Base-by-base conservation (phyloP, 2,329 filamentous ascomycete species). In the Diaporthe ampelina region DNA sequence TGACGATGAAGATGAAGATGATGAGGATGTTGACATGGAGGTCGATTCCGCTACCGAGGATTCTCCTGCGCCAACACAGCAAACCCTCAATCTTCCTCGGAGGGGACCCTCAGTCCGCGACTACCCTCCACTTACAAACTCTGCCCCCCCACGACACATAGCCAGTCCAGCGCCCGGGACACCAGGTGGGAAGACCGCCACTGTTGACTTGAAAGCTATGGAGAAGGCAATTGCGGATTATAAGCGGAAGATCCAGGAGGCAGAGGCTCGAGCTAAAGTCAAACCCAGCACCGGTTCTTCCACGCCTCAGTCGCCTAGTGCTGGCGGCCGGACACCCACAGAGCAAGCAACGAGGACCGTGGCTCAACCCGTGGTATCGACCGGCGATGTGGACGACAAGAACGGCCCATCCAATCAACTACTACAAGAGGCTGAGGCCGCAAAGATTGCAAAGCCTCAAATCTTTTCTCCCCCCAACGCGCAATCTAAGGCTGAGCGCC, bases 21-120 rank as follows among this genome's bases (percentile, higher is more conserved):
- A 89, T 67, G 90, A 91, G 73, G 90, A 92, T 76, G 87, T 91
- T 61, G 91, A 91, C 73, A 93, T 93, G 91, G 92, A 94, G 45
- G 86, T 93, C 32, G 90, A 90, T 35, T 90, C 88, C 61, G 87
- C 86, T 13, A 84, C 83, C 37, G 86, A 88, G 29, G 84, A 84
- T 40, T 76, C 75, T 4, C 78, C 82, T 32, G 80, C 82, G 21
- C 79, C 82, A 3, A 78, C 81, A 7, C 82, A 83, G 29, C 80
- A 80, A 15, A 79, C 74, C 24, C 79, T 77, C 7, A 80, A 79
- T 4, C 78, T 83, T 1, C 78, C 80, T 40, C 83, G 82, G 59
- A 82, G 79, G 69, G 81, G 83, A 35, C 78, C 78, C 11, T 82
- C 84, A 0, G 81, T 88, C 24, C 84, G 86, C 9, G 85, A 88